Conservation (phyloP, 73 alveolate genomes). For the Paramecium biaurelia region DNA sequence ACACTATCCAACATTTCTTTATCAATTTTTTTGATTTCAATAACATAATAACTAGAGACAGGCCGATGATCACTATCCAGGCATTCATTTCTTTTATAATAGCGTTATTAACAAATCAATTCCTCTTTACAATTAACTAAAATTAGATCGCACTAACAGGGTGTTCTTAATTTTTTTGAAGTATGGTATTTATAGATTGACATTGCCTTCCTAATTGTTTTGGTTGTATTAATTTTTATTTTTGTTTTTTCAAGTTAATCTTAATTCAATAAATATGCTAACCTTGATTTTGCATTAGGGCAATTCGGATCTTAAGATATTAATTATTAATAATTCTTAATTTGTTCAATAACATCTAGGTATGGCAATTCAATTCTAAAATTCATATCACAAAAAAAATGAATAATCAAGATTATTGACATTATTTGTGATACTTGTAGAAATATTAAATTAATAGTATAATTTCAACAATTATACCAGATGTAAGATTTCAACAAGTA, state of each 20-base stretch:
- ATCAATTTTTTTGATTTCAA: conserved; percentile 64
- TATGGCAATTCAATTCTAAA: conserved; percentile 82
- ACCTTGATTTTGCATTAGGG: conserved; percentile 39
- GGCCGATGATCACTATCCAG: conserved; percentile 94
- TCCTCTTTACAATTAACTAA: conserved; percentile 73
- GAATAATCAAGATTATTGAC: conserved; percentile 90
- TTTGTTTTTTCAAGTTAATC: conserved; percentile 79
- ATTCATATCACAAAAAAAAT: conserved; percentile 93
- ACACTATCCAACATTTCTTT: neutral
- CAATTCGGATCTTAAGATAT: conserved; percentile 19
- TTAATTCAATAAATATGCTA: conserved; percentile 62
- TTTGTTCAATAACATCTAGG: conserved; percentile 65
- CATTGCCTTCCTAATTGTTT: conserved; percentile 84
- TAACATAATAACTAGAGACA: conserved; percentile 70
- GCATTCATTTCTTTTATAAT: conserved; percentile 82
- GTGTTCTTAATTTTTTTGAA: conserved; percentile 80
- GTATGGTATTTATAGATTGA: conserved; percentile 86
- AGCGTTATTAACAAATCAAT: conserved; percentile 66
- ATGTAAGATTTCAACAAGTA: conserved; percentile 79
- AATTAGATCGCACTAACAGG: conserved; percentile 94
- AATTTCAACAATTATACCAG: too few relatives aligned
- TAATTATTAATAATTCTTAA: conserved; percentile 46
- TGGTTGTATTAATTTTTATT: conserved; percentile 69
- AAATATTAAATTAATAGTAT: too few relatives aligned
- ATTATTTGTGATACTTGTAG: too few relatives aligned